These are phyloP conservation scores for Pezizomycotina sp. DNA, from an alignment of 2,329 filamentous ascomycete species.

Conservation along the genomic window DNA sequence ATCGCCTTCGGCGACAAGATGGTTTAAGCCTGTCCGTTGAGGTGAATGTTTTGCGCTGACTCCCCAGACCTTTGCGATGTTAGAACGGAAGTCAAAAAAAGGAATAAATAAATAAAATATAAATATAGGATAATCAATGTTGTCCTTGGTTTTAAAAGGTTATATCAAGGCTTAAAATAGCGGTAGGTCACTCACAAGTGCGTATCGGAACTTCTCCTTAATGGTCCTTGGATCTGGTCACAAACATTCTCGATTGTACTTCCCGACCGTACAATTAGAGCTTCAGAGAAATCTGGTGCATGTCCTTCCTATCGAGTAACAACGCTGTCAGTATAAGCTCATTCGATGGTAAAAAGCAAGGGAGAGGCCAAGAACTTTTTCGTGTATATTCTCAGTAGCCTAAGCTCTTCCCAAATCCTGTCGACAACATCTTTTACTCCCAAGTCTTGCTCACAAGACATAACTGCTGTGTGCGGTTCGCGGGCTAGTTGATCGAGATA, in stretches of 20 bases:
- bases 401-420: slow-evolving; percentile 82
- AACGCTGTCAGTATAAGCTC: background rate
- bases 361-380: slow-evolving; percentile 40
- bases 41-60: slow-evolving; percentile 89
- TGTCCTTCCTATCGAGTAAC: slow-evolving; percentile 51
- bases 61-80: too few relatives aligned
- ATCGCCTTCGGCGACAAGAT: slow-evolving; percentile 55
- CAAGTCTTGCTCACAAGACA: slow-evolving; percentile 91
- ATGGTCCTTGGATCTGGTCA: slow-evolving; percentile 83
- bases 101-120: too few relatives aligned
- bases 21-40: slow-evolving; percentile 73
- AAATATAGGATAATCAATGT: too few relatives aligned
- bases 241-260: slow-evolving; percentile 93
- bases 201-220: slow-evolving; percentile 99
- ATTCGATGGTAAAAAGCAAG: background rate
- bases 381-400: slow-evolving; percentile 82
- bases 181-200: too few relatives aligned
- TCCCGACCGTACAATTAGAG: slow-evolving; percentile 75
- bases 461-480: slow-evolving; percentile 86
- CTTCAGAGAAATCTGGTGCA: slow-evolving; percentile 78
- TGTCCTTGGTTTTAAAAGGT: too few relatives aligned
- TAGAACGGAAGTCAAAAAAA: too few relatives aligned
- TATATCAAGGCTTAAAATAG: too few relatives aligned
- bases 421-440: slow-evolving; percentile 89
- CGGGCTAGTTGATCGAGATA: slow-evolving; percentile 83